phyloP scores from a whole-genome alignment of 2,329 filamentous ascomycete genomes.

The Calonectria pseudoturangicola region DNA sequence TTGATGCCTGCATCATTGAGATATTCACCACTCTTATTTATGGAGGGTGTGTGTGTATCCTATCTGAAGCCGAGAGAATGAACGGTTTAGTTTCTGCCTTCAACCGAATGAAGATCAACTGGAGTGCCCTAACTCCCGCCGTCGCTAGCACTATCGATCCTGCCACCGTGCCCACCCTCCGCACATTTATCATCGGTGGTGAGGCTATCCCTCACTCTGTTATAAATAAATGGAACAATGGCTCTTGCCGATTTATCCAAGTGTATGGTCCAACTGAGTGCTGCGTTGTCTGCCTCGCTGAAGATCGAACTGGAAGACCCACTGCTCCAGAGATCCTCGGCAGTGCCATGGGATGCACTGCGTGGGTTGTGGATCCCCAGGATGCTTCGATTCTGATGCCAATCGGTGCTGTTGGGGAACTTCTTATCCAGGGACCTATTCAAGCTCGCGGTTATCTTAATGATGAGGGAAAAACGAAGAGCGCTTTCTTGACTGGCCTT shows the following conservation, averaged over 20 bases:
- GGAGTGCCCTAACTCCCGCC: slow-evolving; percentile 33
- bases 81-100: slow-evolving; percentile 44
- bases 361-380: slow-evolving; percentile 24
- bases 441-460: slow-evolving; percentile 30
- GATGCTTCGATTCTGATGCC: slow-evolving; percentile 20
- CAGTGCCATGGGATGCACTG: background rate
- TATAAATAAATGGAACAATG: slow-evolving; percentile 19
- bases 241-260: slow-evolving; percentile 16
- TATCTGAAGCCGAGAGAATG: slow-evolving; percentile 44
- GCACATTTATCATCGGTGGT: slow-evolving; percentile 15
- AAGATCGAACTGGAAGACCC: slow-evolving; percentile 14
- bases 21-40: slow-evolving; percentile 44
- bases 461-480: slow-evolving; percentile 15
- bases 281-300: background rate
- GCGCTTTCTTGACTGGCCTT: slow-evolving; percentile 10
- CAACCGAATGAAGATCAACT: slow-evolving; percentile 42
- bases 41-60: slow-evolving; percentile 52
- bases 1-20: slow-evolving; percentile 50
- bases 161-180: background rate
- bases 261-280: slow-evolving; percentile 22
- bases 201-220: slow-evolving; percentile 17
- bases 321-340: slow-evolving; percentile 20
- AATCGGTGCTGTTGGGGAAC: slow-evolving; percentile 27
- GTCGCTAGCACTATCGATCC: slow-evolving; percentile 9
- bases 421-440: slow-evolving; percentile 27